Percentiles rank a stretch among this genome's conserved stretches.
phyloP scores from a whole-genome alignment of 257 asterid genomes.

The Prunella vulgaris region DNA sequence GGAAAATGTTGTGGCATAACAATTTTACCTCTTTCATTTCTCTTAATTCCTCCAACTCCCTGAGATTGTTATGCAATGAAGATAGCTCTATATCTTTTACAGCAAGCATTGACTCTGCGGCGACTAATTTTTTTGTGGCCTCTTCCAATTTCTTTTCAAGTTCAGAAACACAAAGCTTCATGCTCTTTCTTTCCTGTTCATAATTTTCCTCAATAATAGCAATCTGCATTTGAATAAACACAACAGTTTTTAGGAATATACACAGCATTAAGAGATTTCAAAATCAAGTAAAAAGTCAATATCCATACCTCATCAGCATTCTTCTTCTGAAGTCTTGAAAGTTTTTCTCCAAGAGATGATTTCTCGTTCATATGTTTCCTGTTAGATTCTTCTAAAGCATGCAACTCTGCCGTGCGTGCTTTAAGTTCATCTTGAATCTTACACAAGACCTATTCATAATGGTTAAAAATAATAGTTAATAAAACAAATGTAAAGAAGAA shows the following conservation, averaged over 20 bases:
- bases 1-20: not conserved
- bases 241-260: constrained; percentile 10
- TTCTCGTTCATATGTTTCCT: constrained; percentile 68
- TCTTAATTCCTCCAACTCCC: constrained; percentile 86
- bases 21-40: constrained; percentile 91
- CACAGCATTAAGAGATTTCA: not conserved
- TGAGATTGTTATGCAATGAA: constrained; percentile 64
- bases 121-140: constrained; percentile 41
- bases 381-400: constrained; percentile 61
- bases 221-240: constrained; percentile 40
- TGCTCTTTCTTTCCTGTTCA: constrained; percentile 65
- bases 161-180: constrained; percentile 53
- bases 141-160: constrained; percentile 78
- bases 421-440: constrained; percentile 82
- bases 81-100: constrained; percentile 60
- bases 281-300: not conserved
- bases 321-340: constrained; percentile 62
- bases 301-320: constrained; percentile 52
- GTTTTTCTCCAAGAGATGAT: constrained; percentile 56
- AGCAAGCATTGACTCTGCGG: constrained; percentile 51
- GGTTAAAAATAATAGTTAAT: not conserved
- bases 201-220: constrained; percentile 45
- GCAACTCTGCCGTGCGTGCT: constrained; percentile 66
- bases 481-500: constrained; percentile 1
- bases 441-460: constrained; percentile 49